Percentiles rank a stretch among this genome's conserved stretches.
Evolutionary conservation across 371 early-diverging fungal genomes (phyloP).

Genomic region (Apophysomyces ossiformis): DNA sequence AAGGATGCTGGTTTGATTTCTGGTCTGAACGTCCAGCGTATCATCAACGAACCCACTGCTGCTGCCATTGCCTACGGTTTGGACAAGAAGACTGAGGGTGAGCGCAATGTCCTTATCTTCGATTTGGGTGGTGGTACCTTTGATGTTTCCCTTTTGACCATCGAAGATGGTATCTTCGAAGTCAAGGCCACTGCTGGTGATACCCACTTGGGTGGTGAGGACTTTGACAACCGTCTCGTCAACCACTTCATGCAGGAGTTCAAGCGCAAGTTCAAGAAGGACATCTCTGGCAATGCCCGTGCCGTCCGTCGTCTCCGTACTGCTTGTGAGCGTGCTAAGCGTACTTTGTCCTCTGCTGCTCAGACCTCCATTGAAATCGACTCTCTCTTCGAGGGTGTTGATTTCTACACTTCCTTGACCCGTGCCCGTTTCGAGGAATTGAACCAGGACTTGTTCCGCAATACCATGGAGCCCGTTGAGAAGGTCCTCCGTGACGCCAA

Average conservation of each 20-base stretch:
- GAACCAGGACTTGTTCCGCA: slow-evolving; percentile 92
- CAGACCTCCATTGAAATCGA: slow-evolving; percentile 94
- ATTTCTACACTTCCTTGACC: slow-evolving; percentile 94
- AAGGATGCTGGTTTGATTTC: slow-evolving; percentile 81
- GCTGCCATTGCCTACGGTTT: slow-evolving; percentile 94
- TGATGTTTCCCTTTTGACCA: slow-evolving; percentile 90
- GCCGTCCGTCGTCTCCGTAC: slow-evolving; percentile 95
- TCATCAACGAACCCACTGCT: slow-evolving; percentile 95
- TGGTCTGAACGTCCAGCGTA: slow-evolving; percentile 78
- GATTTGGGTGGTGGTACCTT: slow-evolving; percentile 96
- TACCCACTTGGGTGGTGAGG: slow-evolving; percentile 97
- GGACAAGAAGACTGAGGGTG: slow-evolving; percentile 72
- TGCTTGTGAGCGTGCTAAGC: slow-evolving; percentile 97
- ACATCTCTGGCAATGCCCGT: slow-evolving; percentile 86
- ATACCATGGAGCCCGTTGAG: slow-evolving; percentile 95
- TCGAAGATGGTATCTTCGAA: slow-evolving; percentile 88
- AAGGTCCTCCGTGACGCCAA: slow-evolving; percentile 94
- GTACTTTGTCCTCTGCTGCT: slow-evolving; percentile 89
- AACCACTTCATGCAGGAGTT: slow-evolving; percentile 89
- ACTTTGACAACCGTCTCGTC: slow-evolving; percentile 96
- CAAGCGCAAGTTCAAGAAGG: slow-evolving; percentile 92
- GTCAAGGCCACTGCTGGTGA: slow-evolving; percentile 94
- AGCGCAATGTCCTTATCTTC: slow-evolving; percentile 87
- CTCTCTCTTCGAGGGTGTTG: slow-evolving; percentile 92
- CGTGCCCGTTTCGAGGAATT: slow-evolving; percentile 98